Base-by-base conservation (phyloP, 805 yeast genomes). In the Nakazawaea populi region DNA sequence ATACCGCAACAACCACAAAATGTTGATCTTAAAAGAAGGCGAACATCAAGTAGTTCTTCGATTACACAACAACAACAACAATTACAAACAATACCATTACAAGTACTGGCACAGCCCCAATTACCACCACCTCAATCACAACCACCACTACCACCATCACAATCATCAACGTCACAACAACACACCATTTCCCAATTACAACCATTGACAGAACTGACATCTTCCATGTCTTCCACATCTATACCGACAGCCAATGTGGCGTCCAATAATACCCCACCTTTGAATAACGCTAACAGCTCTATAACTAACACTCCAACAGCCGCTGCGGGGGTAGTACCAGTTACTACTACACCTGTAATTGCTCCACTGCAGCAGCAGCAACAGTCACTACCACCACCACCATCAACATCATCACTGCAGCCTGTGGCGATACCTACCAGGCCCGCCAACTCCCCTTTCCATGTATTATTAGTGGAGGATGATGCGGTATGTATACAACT, bases 401-500 rank as follows among this genome's bases (percentile, higher is more conserved):
- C 24, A 18, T 18, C 24, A 18, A 18, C 24, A 18, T 18, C 24
- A 18, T 18, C 24, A 32, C 38, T 6, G 30, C 46, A 18, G 12
- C 46, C 27, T 1, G 42, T 12, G n/a, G 47, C 44, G 29, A 24
- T 52, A 18, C 52, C 52, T 8, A 42, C 61, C 29, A 57, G 71
- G 48, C 71, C 71, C 4, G 51, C 60, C 4, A 69, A 68, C 2
- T 64, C 70, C 1, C 64, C 64, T 28, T 81, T 85, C 63, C 90
- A 84, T 60, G 92, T 87, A 3, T 68, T 86, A 41, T 66, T 87
- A 29, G 94, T 87, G 12, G 95, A 86, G 65, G 95, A 86, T 66
- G 95, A 85, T 64, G 80, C 78, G 39, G 88, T 87, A 38, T 87
- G 96, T 58, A 86, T 89, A 48, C 88, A 86, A 55, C 72, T 92